Evolutionary conservation across 305 asterid genomes (phyloP).

Genomic region (Euphrasia arctica): DNA sequence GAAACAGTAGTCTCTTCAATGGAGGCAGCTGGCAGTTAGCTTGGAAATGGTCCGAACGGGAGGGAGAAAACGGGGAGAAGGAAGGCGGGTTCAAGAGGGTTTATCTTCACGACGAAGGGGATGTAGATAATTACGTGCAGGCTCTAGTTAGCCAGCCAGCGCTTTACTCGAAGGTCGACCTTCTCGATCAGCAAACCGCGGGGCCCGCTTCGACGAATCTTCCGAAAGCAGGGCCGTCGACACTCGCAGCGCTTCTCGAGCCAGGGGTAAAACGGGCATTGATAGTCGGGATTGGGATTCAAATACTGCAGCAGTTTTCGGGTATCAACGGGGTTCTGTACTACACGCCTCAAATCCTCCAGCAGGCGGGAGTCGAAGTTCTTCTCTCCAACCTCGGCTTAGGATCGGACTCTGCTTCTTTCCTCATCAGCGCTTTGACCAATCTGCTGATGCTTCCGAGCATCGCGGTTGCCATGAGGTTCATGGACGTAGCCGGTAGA

Average conservation of each 20-base stretch:
- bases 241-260: slow-evolving; percentile 66
- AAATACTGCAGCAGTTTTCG: slow-evolving; percentile 87
- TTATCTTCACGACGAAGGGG: slow-evolving; percentile 49
- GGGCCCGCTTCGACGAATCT: slow-evolving; percentile 92
- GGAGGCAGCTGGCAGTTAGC: slow-evolving; percentile 95
- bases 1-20: slow-evolving; percentile 54
- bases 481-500: slow-evolving; percentile 89
- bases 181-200: slow-evolving; percentile 48
- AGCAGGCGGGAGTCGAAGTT: slow-evolving; percentile 88
- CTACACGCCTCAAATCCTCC: slow-evolving; percentile 91
- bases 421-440: slow-evolving; percentile 74
- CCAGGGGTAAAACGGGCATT: slow-evolving; percentile 69
- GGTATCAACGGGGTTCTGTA: slow-evolving; percentile 93
- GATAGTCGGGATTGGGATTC: slow-evolving; percentile 72
- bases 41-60: slow-evolving; percentile 78
- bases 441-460: slow-evolving; percentile 87
- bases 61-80: slow-evolving; percentile 67
- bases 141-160: slow-evolving; percentile 85
- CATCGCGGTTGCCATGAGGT: slow-evolving; percentile 83
- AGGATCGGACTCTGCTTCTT: slow-evolving; percentile 68
- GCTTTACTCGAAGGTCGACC: slow-evolving; percentile 56
- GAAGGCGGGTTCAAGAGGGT: slow-evolving; percentile 82
- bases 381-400: slow-evolving; percentile 75
- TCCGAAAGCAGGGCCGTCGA: slow-evolving; percentile 40
- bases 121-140: slow-evolving; percentile 45